Evolutionary conservation across 2,329 filamentous ascomycete species (phyloP), one percentile per base, ranked within the genome.

Genomic region (Ophiostoma pallidulum): DNA sequence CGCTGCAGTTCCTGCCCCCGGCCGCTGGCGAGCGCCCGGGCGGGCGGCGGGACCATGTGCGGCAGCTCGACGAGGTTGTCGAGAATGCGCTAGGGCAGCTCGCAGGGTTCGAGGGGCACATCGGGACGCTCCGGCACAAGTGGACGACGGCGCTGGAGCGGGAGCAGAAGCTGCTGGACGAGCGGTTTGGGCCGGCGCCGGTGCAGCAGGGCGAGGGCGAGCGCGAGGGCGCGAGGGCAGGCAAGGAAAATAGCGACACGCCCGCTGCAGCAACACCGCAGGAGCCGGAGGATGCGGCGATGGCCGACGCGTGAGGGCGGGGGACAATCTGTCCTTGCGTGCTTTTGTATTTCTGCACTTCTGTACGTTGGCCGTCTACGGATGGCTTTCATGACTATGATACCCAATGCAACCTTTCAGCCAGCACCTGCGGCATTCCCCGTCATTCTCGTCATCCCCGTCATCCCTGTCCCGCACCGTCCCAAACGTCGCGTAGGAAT

Each of bases 401-500:
- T 41, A 47, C 45, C 45, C 31, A 36, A 10, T 24, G 35, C 28
- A 32, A 33, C n/a, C n/a, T n/a, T 33, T 13, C 18, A 22, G 10
- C 14, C 22, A 28, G 8, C 10, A 26, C 20, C 10, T 8, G 14
- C 26, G 13, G n/a, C 14, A 7, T 10, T 13, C 22, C 24, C 8
- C 22, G 8, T 20, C 8, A 24, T 24, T 16, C n/a, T n/a, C n/a
- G n/a, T n/a, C 26, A 18, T n/a, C 16, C 31, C 14, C 33, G 14
- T 16, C 16, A 19, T 20, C 7, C 22, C 18, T 19, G 8, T 28
- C 29, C 20, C 8, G 19, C 13, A 28, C 40, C 42, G 14, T 19
- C 14, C 9, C 12, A 33, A 33, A 10, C n/a, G n/a, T n/a, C 26
- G 26, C 16, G 16, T 33, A 44, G 32, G 26, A 31, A 78, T 83